Base-by-base conservation (phyloP, 2,329 filamentous ascomycete species). In the Hypoxylon sp. region DNA sequence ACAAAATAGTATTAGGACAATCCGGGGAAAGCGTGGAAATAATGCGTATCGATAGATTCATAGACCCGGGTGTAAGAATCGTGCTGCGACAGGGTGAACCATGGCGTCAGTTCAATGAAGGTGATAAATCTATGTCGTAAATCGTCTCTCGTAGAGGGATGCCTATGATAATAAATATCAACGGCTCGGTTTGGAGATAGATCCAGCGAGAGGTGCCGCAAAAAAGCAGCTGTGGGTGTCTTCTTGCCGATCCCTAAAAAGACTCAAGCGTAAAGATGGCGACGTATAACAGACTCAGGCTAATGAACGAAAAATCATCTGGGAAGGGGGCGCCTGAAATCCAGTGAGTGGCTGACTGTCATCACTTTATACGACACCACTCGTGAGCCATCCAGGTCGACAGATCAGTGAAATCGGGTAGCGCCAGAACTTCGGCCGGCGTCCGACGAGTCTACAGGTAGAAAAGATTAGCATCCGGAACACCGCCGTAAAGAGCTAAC, bases 91-190 rank as follows among this genome's bases (percentile, higher is more conserved):
- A 63, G 59, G 59, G 46, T 55, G 48, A 53, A 60, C 37, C 61
- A 48, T 61, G 64, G 58, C 62, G 62, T 64, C 53, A 60, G 61
- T 58, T 65, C 60, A 64, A 61, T 65, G 59, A 67, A 71, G 69
- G 67, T 53, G 68, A 67, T 69, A 72, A 70, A 59, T 75, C 72
- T 75, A 75, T 74, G 68, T 76, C 74, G 70, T 76, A 74, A 76
- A 66, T 76, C 74, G 71, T 76, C 73, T 75, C 73, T 76, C 74
- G 67, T 76, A 68, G 58, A 15, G 63, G 56, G 59, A 59, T 68
- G 59, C 61, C 68, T 67, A 61, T 72, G 68, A 62, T 67, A 56
- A 70, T 64, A 66, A 64, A 68, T 64, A 70, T 70, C 69, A 56
- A 63, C 61, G 61, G 62, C 54, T 65, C 60, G 58, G 52, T 32